phyloP scores from a whole-genome alignment of 225 moss, liverwort and hornwort genomes.

The Anthoceros angustus region DNA sequence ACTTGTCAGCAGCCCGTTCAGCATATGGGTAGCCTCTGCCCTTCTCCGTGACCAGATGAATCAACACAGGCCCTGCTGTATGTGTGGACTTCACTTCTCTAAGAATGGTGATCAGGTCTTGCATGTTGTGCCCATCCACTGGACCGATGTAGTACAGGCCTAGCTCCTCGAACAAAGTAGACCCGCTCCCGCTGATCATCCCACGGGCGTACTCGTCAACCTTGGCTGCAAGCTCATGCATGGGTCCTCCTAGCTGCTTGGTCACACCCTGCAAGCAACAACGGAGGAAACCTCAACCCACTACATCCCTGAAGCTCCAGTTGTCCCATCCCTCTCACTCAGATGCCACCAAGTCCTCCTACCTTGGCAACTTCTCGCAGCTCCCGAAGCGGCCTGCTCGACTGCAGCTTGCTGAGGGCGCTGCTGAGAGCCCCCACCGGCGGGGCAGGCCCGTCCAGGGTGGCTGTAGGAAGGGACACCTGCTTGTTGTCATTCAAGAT shows the following conservation, averaged over 20 bases:
- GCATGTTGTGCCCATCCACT: conserved; percentile 6
- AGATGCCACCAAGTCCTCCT: not conserved
- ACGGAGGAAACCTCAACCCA: not conserved
- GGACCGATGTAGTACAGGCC: conserved; percentile 5
- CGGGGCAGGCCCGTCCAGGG: conserved; percentile 8
- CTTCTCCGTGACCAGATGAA: conserved; percentile 6
- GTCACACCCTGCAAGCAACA: not conserved
- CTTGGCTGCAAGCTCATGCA: conserved; percentile 5
- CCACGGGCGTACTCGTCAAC: conserved; percentile 5
- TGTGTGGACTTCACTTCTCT: conserved; percentile 4
- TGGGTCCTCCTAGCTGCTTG: conserved; percentile 4
- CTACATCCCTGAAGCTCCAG: not conserved
- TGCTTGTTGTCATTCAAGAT: conserved; percentile 12
- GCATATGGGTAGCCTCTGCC: conserved; percentile 6
- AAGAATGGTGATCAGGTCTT: not conserved
- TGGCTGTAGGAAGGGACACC: conserved; percentile 4
- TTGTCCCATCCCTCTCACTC: too few relatives aligned
- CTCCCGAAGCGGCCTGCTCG: conserved; percentile 9
- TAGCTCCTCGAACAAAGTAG: conserved; percentile 7
- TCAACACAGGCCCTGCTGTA: conserved; percentile 3
- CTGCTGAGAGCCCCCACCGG: conserved; percentile 6
- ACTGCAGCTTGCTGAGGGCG: conserved; percentile 7
- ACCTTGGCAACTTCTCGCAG: conserved; percentile 5
- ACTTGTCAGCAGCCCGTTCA: not conserved
- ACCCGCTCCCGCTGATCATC: not conserved